These are phyloP conservation scores for Termitomyces sp. DNA, from an alignment of 768 basidiomycete genomes.

Conservation along the genomic window DNA sequence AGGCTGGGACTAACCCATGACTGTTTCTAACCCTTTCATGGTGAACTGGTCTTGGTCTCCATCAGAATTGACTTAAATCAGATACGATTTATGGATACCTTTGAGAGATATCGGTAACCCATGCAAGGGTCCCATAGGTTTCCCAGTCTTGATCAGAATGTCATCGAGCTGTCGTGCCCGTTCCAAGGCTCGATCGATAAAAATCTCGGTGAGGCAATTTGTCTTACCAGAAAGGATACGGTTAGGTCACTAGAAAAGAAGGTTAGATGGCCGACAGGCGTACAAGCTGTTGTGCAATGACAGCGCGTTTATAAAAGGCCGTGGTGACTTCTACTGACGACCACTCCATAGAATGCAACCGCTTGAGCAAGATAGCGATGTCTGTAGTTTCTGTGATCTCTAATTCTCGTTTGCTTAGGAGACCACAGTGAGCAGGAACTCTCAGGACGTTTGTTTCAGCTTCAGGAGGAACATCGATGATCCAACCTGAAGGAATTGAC, in stretches of 20 bases:
- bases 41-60: slow-evolving; percentile 44
- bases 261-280: slow-evolving; percentile 9
- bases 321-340: slow-evolving; percentile 54
- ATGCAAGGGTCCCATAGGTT: slow-evolving; percentile 47
- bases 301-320: slow-evolving; percentile 65
- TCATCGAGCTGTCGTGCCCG: slow-evolving; percentile 50
- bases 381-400: slow-evolving; percentile 56
- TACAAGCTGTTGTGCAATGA: slow-evolving; percentile 66
- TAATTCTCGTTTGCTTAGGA: slow-evolving; percentile 51
- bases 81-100: slow-evolving; percentile 17
- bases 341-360: slow-evolving; percentile 45
- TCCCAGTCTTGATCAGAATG: slow-evolving; percentile 40
- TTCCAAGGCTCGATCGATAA: slow-evolving; percentile 45
- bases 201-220: slow-evolving; percentile 58
- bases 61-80: not conserved
- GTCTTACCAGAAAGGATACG: slow-evolving; percentile 22
- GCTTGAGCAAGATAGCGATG: slow-evolving; percentile 37
- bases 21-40: slow-evolving; percentile 59
- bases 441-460: slow-evolving; percentile 44
- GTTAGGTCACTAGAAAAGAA: not conserved
- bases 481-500: slow-evolving; percentile 54
- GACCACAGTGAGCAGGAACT: slow-evolving; percentile 45
- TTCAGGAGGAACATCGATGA: slow-evolving; percentile 35
- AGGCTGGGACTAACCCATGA: slow-evolving; percentile 18
- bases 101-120: slow-evolving; percentile 44